These are phyloP conservation scores for Iberis amara DNA, from an alignment of 441 rosid species.

Conservation along the genomic window DNA sequence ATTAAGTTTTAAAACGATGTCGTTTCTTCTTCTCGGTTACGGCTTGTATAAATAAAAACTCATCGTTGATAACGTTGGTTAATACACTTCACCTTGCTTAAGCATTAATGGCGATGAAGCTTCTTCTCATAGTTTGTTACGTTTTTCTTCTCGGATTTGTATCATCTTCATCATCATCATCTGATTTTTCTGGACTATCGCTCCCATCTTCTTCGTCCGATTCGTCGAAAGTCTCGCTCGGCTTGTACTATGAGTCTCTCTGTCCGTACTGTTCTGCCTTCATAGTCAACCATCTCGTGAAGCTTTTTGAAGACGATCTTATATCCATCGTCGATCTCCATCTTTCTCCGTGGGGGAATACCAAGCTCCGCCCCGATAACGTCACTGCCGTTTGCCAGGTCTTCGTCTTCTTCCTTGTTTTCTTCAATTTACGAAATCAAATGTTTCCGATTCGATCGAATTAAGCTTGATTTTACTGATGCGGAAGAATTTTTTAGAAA, in stretches of 20 bases:
- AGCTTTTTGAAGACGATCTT: conserved; percentile 54
- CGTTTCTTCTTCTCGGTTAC: no score
- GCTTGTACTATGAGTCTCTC: conserved; percentile 69
- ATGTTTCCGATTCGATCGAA: background rate
- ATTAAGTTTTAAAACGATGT: background rate
- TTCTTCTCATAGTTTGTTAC: conserved; percentile 9
- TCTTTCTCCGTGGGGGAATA: conserved; percentile 82
- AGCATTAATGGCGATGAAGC: no score
- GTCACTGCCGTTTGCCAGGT: conserved; percentile 78
- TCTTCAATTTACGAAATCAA: background rate
- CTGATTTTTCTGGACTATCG: conserved; percentile 26
- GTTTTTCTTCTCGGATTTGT: conserved; percentile 19
- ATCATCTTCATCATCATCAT: conserved; percentile 15
- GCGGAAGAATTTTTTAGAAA: background rate
- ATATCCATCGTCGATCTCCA: conserved; percentile 61
- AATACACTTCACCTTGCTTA: no score
- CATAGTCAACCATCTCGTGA: conserved; percentile 45
- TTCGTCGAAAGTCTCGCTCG: conserved; percentile 45
- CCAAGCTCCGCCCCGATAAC: conserved; percentile 41
- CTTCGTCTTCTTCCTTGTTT: background rate
- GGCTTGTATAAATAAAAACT: no score
- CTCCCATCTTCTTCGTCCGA: conserved; percentile 25
- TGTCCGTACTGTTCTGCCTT: conserved; percentile 75
- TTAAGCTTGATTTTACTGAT: background rate
- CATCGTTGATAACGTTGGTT: no score